Conservation (phyloP, 305 asterid genomes). For the Fraxinus sp. region DNA sequence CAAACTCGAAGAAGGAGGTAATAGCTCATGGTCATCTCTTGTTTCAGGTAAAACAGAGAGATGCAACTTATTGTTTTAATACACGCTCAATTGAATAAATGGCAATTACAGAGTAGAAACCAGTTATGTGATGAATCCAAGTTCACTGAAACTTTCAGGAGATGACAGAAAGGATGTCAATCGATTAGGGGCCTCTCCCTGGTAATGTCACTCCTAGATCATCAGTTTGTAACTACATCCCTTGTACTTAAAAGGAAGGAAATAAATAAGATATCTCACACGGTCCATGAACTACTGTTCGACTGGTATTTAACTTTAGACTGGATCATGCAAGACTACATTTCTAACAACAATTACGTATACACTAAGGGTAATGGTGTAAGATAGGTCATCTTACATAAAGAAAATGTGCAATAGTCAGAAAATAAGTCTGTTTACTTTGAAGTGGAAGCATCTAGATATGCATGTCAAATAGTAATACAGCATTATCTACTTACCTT, state of each 20-base stretch:
- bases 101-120: neutral
- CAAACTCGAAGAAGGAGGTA: neutral
- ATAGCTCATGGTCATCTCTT: neutral
- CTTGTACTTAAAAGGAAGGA: neutral
- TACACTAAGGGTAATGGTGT: neutral
- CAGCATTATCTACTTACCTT: conserved; percentile 52
- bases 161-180: neutral
- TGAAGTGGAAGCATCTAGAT: conserved; percentile 1
- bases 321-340: neutral
- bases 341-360: neutral
- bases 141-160: neutral
- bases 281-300: neutral
- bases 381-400: neutral
- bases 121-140: neutral
- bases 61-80: neutral
- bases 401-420: neutral
- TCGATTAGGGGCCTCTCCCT: neutral
- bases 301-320: neutral
- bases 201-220: neutral
- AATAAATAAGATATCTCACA: neutral
- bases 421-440: neutral
- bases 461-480: neutral
- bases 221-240: neutral
- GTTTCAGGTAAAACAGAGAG: neutral
- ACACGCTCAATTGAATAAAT: neutral